Conservation (phyloP, 495 filamentous ascomycete genomes). For the Penicillium lividum region DNA sequence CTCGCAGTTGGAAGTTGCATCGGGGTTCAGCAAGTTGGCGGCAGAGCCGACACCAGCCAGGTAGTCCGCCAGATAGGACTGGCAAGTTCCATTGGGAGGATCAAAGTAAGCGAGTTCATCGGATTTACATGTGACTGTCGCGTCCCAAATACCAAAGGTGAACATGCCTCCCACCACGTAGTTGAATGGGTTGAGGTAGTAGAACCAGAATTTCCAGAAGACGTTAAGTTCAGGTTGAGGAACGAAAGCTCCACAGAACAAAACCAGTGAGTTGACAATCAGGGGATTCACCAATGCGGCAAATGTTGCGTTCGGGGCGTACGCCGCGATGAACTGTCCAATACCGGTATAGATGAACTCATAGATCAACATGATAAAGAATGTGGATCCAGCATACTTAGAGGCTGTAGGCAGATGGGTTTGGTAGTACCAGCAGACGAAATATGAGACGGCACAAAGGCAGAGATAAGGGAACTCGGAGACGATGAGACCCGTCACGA, state of each 20-base stretch:
- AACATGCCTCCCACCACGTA: conserved; percentile 66
- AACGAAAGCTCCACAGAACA: conserved; percentile 52
- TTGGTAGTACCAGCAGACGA: conserved; percentile 55
- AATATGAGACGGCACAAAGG: conserved; percentile 50
- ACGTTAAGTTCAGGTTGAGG: conserved; percentile 50
- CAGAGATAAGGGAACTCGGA: conserved; percentile 56
- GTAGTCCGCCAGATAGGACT: conserved; percentile 56
- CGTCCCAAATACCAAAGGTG: conserved; percentile 57
- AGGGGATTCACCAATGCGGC: conserved; percentile 57
- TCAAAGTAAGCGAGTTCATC: conserved; percentile 60
- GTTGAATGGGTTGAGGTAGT: conserved; percentile 69
- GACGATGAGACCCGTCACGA: conserved; percentile 50
- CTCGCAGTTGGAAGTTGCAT: conserved; percentile 52
- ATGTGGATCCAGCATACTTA: conserved; percentile 52
- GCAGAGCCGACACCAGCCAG: conserved; percentile 49
- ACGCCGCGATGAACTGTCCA: conserved; percentile 60
- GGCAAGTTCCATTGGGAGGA: conserved; percentile 55
- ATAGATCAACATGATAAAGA: conserved; percentile 57
- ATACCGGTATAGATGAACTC: conserved; percentile 59
- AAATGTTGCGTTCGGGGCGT: conserved; percentile 55
- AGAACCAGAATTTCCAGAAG: conserved; percentile 75
- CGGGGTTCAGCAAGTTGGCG: conserved; percentile 51
- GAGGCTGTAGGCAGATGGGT: conserved; percentile 31
- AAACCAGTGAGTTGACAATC: conserved; percentile 53
- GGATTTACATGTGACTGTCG: conserved; percentile 54